These are phyloP conservation scores for Brettanomyces anomalus DNA, from an alignment of 805 yeast genomes.

Conservation along the genomic window DNA sequence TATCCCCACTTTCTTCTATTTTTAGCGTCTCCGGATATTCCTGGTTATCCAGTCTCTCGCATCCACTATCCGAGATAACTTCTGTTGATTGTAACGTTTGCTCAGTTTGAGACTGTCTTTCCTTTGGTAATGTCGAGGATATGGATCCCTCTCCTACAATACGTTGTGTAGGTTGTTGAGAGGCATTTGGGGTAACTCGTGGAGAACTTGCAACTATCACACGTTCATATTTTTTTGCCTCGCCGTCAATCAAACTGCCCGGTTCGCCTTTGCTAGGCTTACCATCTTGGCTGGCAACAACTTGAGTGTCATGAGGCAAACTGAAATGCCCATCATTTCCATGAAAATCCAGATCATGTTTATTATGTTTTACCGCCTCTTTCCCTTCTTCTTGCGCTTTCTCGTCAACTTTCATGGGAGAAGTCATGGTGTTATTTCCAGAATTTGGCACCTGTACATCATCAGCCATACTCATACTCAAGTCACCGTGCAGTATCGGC, in stretches of 20 bases:
- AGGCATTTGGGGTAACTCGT: not conserved
- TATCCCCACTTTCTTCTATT: not conserved
- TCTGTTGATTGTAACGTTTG: no score
- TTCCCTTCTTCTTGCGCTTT: no score
- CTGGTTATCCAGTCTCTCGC: not conserved
- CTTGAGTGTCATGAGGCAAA: slow-evolving; percentile 2
- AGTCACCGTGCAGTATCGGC: not conserved
- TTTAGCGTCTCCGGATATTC: not conserved
- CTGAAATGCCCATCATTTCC: not conserved
- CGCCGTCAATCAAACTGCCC: not conserved
- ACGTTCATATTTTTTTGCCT: not conserved
- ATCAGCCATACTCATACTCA: not conserved
- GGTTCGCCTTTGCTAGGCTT: not conserved
- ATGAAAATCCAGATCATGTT: not conserved
- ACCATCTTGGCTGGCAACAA: slow-evolving; percentile 1
- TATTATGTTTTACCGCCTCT: not conserved
- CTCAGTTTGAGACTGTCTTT: not conserved
- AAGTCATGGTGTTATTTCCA: not conserved
- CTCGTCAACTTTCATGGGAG: not conserved
- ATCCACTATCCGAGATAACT: not conserved
- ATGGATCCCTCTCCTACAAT: not conserved
- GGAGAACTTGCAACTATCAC: slow-evolving; percentile 1
- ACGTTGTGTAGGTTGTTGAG: not conserved
- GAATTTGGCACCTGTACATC: slow-evolving; percentile 3
- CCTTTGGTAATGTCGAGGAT: not conserved